These are phyloP conservation scores for Glaciozyma martinii DNA, from an alignment of 768 basidiomycete species.

Conservation along the genomic window DNA sequence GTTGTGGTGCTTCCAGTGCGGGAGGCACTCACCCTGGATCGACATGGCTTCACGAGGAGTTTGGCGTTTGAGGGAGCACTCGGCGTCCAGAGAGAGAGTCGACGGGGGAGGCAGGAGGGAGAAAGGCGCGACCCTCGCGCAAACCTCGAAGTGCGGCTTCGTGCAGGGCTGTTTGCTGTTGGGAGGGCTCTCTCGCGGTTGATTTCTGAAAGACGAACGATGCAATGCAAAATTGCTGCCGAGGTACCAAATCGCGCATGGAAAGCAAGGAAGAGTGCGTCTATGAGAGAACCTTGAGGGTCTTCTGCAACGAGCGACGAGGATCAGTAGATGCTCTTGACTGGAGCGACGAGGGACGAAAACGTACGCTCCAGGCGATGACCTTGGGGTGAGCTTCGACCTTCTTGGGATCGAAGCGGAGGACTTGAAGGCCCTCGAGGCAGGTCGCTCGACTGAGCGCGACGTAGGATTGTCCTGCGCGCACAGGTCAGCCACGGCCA, in stretches of 20 bases:
- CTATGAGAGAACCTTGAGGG: background rate
- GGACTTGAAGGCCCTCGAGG: conserved; percentile 72
- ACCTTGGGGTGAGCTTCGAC: conserved; percentile 42
- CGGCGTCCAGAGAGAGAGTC: background rate
- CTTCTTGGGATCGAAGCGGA: conserved; percentile 66
- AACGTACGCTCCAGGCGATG: conserved; percentile 25
- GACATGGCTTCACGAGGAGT: background rate
- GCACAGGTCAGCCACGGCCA: background rate
- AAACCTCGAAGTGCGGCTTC: background rate
- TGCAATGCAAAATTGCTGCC: background rate
- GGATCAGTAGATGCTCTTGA: background rate
- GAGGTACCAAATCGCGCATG: background rate
- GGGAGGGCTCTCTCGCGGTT: background rate
- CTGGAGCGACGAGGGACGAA: too few species aligned
- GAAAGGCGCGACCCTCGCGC: background rate
- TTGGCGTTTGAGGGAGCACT: too few species aligned
- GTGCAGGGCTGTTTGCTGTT: background rate
- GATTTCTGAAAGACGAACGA: background rate
- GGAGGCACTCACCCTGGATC: background rate
- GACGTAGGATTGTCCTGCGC: conserved; percentile 34
- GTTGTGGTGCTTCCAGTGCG: background rate
- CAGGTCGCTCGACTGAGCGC: conserved; percentile 67
- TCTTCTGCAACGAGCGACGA: background rate
- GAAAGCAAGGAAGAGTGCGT: background rate
- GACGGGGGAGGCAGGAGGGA: background rate